Evolutionary conservation across 2,329 filamentous ascomycete species (phyloP).

Genomic region (Pleoardoris graminearum): DNA sequence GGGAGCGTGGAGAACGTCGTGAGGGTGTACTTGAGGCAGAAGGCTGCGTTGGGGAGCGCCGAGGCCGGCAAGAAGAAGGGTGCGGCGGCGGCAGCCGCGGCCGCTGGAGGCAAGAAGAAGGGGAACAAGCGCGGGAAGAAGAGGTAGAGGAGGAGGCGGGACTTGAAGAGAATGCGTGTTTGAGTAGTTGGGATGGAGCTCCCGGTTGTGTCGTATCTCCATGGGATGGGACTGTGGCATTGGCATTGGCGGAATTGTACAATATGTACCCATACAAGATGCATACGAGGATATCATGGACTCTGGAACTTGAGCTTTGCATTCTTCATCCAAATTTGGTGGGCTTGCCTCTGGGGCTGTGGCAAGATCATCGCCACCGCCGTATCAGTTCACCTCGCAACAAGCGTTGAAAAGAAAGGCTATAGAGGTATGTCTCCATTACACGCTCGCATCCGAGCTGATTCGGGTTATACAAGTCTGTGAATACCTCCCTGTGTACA

Average conservation of each 20-base stretch:
- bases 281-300: slow-evolving; percentile 1
- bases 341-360: background rate
- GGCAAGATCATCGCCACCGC: too few relatives aligned
- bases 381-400: too few relatives aligned
- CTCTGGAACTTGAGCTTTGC: background rate
- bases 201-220: background rate
- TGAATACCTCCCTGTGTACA: too few relatives aligned
- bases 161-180: background rate
- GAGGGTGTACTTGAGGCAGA: slow-evolving; percentile 41
- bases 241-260: slow-evolving; percentile 4
- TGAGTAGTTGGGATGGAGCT: background rate
- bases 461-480: too few relatives aligned
- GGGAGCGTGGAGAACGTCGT: slow-evolving; percentile 46
- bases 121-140: slow-evolving; percentile 32
- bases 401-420: too few relatives aligned
- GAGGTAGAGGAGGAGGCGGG: slow-evolving; percentile 20
- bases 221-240: background rate
- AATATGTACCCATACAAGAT: slow-evolving; percentile 11
- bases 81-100: slow-evolving; percentile 19
- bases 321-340: background rate
- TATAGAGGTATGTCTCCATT: too few relatives aligned
- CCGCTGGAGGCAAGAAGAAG: slow-evolving; percentile 26
- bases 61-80: slow-evolving; percentile 35
- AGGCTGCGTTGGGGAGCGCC: slow-evolving; percentile 40
- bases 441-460: too few relatives aligned